Base-by-base conservation (phyloP, 2,329 filamentous ascomycete species). In the Tolypocladium pustulatum region DNA sequence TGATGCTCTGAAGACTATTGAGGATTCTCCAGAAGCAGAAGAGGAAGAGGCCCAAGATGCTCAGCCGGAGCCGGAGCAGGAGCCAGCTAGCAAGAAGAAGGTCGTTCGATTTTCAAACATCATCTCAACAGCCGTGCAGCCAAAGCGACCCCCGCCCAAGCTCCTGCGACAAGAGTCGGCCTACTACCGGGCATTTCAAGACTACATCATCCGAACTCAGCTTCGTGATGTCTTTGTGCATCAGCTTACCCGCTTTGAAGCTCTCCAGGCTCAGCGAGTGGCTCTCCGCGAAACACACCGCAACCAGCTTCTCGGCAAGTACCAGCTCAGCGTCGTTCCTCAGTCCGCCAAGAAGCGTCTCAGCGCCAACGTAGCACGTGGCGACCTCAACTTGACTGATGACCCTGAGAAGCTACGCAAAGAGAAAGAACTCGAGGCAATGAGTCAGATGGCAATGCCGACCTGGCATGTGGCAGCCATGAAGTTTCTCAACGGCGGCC, bases 141-240 rank as follows among this genome's bases (percentile, higher is more conserved):
- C 81, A 30, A 78, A 77, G 65, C 73, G 72, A 40, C 73, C 85
- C 22, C 81, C 81, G 12, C 74, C 80, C 58, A 75, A 80, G 73
- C 72, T 86, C 36, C 59, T 72, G 30, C 78, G 77, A 59, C 78
- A 82, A 68, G 89, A 94, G 67, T 87, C 88, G 4, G 89, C 92
- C 6, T 97, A 96, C 73, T 93, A 91, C 75, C 87, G 89, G 61
- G 91, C 91, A 12, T 97, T 96, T 71, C 86, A 91, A 65, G 85
- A 88, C 68, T 82, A 90, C 64, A 76, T 86, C 53, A 81, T 89
- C 60, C 83, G 83, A 37, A 84, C 84, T 17, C 84, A 83, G 59
- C 78, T 80, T 57, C 77, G 80, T 22, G 94, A 97, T 71, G 85
- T 87, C 12, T 96, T 96, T 69, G 82, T 96, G 58, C 89, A 96